Evolutionary conservation across 176 grass and related monocot genomes (phyloP), one percentile per base, ranked within the genome.

Genomic region (Zoysia pacifica): DNA sequence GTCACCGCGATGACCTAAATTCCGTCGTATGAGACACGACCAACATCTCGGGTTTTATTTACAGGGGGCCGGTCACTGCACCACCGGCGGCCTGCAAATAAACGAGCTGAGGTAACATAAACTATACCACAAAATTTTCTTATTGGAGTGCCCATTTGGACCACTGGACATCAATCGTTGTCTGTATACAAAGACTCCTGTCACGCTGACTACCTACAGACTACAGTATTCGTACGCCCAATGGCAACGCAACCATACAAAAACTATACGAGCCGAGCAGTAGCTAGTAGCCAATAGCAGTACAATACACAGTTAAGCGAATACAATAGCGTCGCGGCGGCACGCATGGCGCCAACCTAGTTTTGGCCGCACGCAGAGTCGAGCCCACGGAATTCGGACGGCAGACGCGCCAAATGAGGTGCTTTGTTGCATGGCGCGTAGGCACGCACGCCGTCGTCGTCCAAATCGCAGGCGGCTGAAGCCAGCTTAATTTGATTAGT

Each of bases 161-260:
- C 36, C 28, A 14, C 53, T 18, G 43, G 74, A 38, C 53, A 70
- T 53, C 19, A 59, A 56, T 46, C 51, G 39, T 3, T 18, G 42
- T 60, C 5, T 4, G 47, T 51, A 78, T 76, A 84, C 46, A 78
- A 84, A 78, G 74, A 78, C 82, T n/a, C 15, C 10, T 43, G 73
- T 60, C 62, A 65, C 54, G n/a, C 18, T 52, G 14, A 72, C 37
- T 61, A 35, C 55, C 28, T 28, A 28, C 28, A 28, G 28, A 28
- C 28, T 28, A 28, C 28, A 28, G 18, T 14, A 13, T 58, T 11
- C 14, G 8, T 48, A 10, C 65, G 11, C 18, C 74, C 82, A 70
- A 61, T 70, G 0, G 12, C 45, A 70, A 46, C 6, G 48, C 3
- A 52, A 19, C 39, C 65, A 5, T 48, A 19, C 19, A 12, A 58